Evolutionary conservation across 1,284 basidiomycete species (phyloP), one percentile per base, ranked within the genome.

Genomic region (Puccinia brachypodii): DNA sequence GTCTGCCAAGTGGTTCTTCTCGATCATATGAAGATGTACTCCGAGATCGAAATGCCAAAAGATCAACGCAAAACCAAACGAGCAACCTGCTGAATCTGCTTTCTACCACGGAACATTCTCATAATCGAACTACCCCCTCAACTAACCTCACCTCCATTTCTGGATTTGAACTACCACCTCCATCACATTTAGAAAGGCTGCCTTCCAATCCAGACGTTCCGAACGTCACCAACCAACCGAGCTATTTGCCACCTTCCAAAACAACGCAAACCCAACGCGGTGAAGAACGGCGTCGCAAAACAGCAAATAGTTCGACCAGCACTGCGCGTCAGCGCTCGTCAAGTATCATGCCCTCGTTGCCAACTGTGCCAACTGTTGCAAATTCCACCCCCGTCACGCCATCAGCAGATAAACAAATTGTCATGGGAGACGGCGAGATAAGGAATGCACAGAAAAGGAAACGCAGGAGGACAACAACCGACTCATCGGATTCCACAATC

Each of bases 11-110:
- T 42, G 62, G 16, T 14, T 28, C 38, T 7, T 19, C 60, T 40
- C 25, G 53, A 47, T 33, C 79, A 47, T 81, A 81, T 40, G 68
- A 73, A 16, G 71, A 73, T 38, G 40, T 81, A n/a, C 58, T 81
- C 44, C 69, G 47, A 47, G 71, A 66, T 38, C 36, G 79, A 74
- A 58, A 42, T 73, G 68, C 68, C n/a, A 80, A 62, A 25, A 71
- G 44, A 50, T 58, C 38, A 40, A 64, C 42, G 7, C 79, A 72
- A 33, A 38, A 25, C 28, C 50, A 73, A 50, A 72, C 71, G 25
- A 42, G 28, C 22, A 64, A 7, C 6, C 13, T 60, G 28, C 13
- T 40, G 11, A 60, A 76, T 42, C 58, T 53, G 16, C n/a, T 58
- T 19, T 42, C 53, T 60, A 25, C n/a, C 36, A 9, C 72, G 42